Evolutionary conservation across 208 protist genomes (phyloP), one percentile per base, ranked within the genome.

Genomic region (Crithidia acanthocephali): DNA sequence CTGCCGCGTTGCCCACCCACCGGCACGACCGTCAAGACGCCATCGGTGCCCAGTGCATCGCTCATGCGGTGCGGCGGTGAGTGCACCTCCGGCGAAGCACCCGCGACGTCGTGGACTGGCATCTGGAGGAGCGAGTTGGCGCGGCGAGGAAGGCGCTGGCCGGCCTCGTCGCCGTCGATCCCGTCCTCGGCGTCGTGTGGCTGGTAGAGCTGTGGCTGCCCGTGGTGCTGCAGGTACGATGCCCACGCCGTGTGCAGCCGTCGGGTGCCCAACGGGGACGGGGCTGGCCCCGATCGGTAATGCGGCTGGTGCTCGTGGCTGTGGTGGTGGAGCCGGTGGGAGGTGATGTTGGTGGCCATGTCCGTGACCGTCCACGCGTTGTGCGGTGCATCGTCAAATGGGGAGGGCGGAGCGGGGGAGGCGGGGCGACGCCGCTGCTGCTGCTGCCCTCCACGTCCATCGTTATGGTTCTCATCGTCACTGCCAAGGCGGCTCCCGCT

Each of bases 201-300:
- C n/a, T n/a, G n/a, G n/a, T n/a, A 35, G 10, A 22, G 16, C 27
- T 22, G 30, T 4, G 60, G 13, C 56, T 51, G 58, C 4, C 58
- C 68, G 37, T 62, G 48, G 22, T 56, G 45, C 25, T 60, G 48
- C 48, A 73, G 48, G 58, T 65, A 73, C 50, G 68, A 35, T 0
- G 48, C 35, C 58, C 58, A 65, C 6, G 68, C 68, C 20, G 58
- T 55, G 33, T 60, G 68, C 48, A 73, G 50, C 1, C 42, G 35
- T 6, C 68, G 68, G 23, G 56, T 66, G 58, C 48, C 42, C 35
- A 53, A 1, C n/a, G 61, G 50, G 13, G 58, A 8, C 1, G 58
- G 58, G 10, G 57, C 48, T 9, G 58, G 11, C 0, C 7, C 13
- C 2, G 40, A 22, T 18, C 20, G 35, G 59, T 65, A 28, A 18